Base-by-base conservation (phyloP, 768 basidiomycete species). In the Dacryopinax spathularia region DNA sequence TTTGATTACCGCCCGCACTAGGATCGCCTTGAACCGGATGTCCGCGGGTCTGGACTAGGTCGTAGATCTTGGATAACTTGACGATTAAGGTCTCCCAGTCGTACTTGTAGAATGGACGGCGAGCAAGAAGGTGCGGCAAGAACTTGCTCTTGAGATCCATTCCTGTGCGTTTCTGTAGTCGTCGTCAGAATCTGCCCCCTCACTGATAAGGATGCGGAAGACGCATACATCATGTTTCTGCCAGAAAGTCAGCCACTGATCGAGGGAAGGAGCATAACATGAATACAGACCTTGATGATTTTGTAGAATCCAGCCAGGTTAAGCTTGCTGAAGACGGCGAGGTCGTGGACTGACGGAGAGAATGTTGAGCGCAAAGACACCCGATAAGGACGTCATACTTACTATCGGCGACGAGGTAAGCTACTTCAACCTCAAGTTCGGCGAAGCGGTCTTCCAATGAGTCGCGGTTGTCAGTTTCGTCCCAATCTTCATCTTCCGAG, bases 231-330 rank as follows among this genome's bases (percentile, higher is more conserved):
- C 93, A 73, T 97, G 93, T 87, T 97, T 97, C 88, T 91, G 66
- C 31, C 36, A 35, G 29, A 20, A 31, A 62, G 31, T 56, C 63
- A 39, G 37, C 5, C 39, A 39, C 59, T 59, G 60, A 34, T 59
- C 5, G 39, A 18, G 33, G 60, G 33, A 16, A 33, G 6, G n/a
- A n/a, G 22, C 27, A 56, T n/a, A n/a, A n/a, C n/a, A n/a, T n/a
- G 33, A 63, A 1, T 27, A 56, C 74, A 56, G 65, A 87, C 89
- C 82, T 98, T 97, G 66, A 97, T 79, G 66, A 97, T 97, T 77
- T 99, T 99, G 81, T 97, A 88, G 73, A 99, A 99, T 10, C 96
- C 96, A 1, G 96, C 97, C 70, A 97, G 93, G 73, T 98, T 98
- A 62, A 98, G 82, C 73, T 98, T 98, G 2, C 95, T 94, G 72